Conservation (phyloP, 176 grass and related monocot genomes). For the Oryza meridionalis region DNA sequence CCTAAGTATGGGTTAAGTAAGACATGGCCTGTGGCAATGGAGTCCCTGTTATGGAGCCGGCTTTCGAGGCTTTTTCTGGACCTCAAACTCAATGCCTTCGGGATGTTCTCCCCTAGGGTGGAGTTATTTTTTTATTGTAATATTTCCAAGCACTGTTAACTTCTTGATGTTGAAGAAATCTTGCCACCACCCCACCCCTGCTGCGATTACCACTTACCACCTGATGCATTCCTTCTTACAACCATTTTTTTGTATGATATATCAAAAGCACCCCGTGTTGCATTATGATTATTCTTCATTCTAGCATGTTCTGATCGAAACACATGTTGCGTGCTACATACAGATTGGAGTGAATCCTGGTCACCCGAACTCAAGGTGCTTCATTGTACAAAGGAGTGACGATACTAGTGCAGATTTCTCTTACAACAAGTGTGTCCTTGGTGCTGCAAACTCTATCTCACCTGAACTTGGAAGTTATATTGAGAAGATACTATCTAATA, state of each 20-base stretch:
- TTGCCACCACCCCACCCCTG: background rate
- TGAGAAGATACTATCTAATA: constrained; percentile 37
- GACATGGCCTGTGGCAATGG: no score
- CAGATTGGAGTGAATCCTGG: constrained; percentile 49
- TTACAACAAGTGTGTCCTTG: constrained; percentile 50
- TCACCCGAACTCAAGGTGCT: constrained; percentile 45
- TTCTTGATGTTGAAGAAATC: constrained; percentile 15
- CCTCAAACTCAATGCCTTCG: no score
- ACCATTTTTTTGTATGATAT: constrained; percentile 20
- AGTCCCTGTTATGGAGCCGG: no score
- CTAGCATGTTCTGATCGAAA: constrained; percentile 2
- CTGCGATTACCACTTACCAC: background rate
- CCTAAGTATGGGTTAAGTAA: no score
- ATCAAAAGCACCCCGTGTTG: background rate
- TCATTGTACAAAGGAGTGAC: constrained; percentile 40
- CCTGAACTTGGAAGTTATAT: constrained; percentile 40
- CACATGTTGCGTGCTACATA: constrained; percentile 7
- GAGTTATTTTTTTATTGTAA: background rate
- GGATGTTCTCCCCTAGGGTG: no score
- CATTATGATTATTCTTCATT: background rate
- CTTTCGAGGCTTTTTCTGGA: no score
- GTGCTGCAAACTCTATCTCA: constrained; percentile 46
- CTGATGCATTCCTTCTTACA: background rate
- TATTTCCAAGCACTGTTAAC: background rate
- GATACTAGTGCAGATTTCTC: constrained; percentile 47